Percentiles rank a stretch among this genome's conserved stretches.
phyloP scores from a whole-genome alignment of 257 asterid genomes.

The Salvia rosmarinus region DNA sequence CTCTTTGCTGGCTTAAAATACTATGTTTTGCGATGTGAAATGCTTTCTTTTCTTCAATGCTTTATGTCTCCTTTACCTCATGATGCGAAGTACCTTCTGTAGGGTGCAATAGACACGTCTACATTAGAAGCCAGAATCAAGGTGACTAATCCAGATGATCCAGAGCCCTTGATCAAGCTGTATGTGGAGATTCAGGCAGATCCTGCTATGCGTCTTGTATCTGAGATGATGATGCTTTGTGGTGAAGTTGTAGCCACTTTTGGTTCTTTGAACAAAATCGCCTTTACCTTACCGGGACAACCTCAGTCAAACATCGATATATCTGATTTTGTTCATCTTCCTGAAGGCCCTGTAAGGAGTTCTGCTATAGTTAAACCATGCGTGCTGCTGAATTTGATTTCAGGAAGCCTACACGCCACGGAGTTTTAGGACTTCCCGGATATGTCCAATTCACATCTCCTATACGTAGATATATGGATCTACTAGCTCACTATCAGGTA shows the following conservation, averaged over 20 bases:
- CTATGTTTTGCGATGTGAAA: conserved; percentile 13
- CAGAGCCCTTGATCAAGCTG: conserved; percentile 85
- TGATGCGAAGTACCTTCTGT: conserved; percentile 33
- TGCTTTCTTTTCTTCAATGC: conserved; percentile 7
- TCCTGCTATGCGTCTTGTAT: conserved; percentile 92
- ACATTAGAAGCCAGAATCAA: conserved; percentile 79
- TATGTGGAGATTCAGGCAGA: conserved; percentile 93
- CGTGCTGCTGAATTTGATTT: conserved; percentile 97
- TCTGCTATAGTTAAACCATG: conserved; percentile 78
- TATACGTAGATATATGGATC: conserved; percentile 94
- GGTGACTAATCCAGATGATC: conserved; percentile 84
- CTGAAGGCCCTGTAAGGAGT: conserved; percentile 96
- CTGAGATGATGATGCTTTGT: conserved; percentile 98
- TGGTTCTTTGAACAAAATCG: conserved; percentile 72
- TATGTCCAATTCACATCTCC: conserved; percentile 99
- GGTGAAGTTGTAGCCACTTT: conserved; percentile 94
- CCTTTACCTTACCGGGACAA: conserved; percentile 88
- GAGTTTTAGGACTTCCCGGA: conserved; percentile 92
- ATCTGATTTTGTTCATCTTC: conserved; percentile 85
- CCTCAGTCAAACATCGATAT: conserved; percentile 87
- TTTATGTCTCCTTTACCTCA: conserved; percentile 9
- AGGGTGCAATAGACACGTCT: conserved; percentile 92
- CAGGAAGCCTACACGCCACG: conserved; percentile 93
- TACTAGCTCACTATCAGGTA: conserved; percentile 94
- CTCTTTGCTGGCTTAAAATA: neutral